Evolutionary conservation across 2,329 filamentous ascomycete species (phyloP).

Genomic region (Periglandula ipomoeae): DNA sequence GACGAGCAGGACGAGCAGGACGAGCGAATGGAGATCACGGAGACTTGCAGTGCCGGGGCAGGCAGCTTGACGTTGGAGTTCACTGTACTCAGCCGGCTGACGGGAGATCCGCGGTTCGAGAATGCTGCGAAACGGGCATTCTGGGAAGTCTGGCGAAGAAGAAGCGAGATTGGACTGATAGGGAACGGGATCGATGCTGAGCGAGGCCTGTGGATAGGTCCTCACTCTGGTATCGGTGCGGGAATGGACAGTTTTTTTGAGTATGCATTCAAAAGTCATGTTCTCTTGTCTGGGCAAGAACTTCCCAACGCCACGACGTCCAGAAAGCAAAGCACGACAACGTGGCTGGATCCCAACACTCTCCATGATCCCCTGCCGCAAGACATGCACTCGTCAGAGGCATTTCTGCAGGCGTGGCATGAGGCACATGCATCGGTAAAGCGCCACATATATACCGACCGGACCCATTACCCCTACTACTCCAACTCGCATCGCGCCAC

Average conservation of each 20-base stretch:
- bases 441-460: conserved; percentile 76
- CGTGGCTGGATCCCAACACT: conserved; percentile 55
- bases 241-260: conserved; percentile 98
- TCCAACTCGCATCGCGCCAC: conserved; percentile 83
- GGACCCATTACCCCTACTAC: conserved; percentile 78
- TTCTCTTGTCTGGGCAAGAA: conserved; percentile 72
- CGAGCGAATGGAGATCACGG: conserved; percentile 63
- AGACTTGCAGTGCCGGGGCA: conserved; percentile 95
- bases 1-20: conserved; percentile 26
- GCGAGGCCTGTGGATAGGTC: conserved; percentile 77
- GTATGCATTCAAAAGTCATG: conserved; percentile 90
- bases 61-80: conserved; percentile 93
- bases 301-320: conserved; percentile 38
- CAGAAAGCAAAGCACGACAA: conserved; percentile 30
- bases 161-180: conserved; percentile 78
- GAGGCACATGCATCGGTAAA: conserved; percentile 81
- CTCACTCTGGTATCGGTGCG: conserved; percentile 88
- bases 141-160: conserved; percentile 89
- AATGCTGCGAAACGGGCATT: conserved; percentile 84
- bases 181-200: conserved; percentile 91
- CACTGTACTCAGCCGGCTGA: conserved; percentile 78
- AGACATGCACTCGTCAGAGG: conserved; percentile 61
- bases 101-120: conserved; percentile 81
- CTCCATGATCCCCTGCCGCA: conserved; percentile 51
- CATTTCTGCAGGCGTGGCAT: conserved; percentile 77